These are phyloP conservation scores for Pythium phragmitis DNA, from an alignment of 352 stramenopile genomes.

Conservation along the genomic window DNA sequence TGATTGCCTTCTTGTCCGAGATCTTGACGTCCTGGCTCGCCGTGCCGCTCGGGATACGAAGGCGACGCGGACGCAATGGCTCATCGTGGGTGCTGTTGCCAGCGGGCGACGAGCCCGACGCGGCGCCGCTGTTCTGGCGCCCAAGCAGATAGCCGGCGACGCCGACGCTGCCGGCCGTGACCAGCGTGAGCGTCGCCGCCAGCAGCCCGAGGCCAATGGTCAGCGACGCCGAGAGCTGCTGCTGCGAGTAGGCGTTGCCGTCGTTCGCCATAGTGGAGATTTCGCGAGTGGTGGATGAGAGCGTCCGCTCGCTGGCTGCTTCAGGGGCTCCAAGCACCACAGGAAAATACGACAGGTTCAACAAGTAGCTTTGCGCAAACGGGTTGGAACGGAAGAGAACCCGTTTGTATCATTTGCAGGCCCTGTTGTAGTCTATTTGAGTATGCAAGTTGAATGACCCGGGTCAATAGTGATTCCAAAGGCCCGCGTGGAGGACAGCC, in stretches of 20 bases:
- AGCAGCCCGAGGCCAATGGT: constrained; percentile 67
- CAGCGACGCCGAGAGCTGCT: constrained; percentile 40
- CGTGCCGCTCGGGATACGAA: constrained; percentile 65
- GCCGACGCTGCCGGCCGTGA: constrained; percentile 70
- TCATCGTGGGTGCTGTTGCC: constrained; percentile 15
- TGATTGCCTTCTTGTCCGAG: constrained; percentile 81
- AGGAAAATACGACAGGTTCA: constrained; percentile 30
- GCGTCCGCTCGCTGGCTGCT: neutral
- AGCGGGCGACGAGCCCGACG: constrained; percentile 12
- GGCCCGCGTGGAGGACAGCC: neutral
- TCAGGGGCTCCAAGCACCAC: constrained; percentile 22
- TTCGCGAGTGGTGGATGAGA: constrained; percentile 3
- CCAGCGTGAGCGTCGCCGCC: constrained; percentile 67
- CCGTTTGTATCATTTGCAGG: neutral
- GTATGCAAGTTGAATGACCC: neutral
- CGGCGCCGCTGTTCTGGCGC: constrained; percentile 32
- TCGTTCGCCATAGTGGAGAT: constrained; percentile 19
- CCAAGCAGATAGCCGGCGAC: constrained; percentile 71
- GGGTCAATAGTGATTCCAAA: neutral
- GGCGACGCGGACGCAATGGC: constrained; percentile 32
- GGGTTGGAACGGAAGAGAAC: neutral
- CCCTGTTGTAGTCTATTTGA: neutral
- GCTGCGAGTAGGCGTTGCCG: constrained; percentile 7
- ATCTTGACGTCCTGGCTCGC: constrained; percentile 81
- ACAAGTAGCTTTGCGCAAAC: constrained; percentile 28